phyloP scores from a whole-genome alignment of 192 early-diverging fungal genomes.

The Coemansia sp. region DNA sequence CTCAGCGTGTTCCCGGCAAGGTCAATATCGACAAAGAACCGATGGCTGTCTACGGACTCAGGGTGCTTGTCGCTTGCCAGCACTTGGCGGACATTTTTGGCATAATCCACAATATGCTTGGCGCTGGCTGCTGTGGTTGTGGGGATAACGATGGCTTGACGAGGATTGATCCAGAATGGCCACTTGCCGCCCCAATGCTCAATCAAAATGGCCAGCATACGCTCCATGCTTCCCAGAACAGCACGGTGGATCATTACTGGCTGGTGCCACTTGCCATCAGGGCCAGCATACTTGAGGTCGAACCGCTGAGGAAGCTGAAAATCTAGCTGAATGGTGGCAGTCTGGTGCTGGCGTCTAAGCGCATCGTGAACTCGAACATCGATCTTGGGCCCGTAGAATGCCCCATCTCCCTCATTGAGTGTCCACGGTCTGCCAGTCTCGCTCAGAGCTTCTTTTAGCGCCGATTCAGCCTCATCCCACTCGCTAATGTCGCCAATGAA shows the following conservation, averaged over 20 bases:
- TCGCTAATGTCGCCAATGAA: slow-evolving; percentile 70
- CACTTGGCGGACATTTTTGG: slow-evolving; percentile 52
- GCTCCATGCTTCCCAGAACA: slow-evolving; percentile 84
- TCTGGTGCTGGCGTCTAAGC: slow-evolving; percentile 80
- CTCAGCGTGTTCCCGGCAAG: slow-evolving; percentile 61
- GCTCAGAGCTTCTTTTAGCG: slow-evolving; percentile 69
- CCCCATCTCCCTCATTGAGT: slow-evolving; percentile 83
- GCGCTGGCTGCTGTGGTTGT: slow-evolving; percentile 41
- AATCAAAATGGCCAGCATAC: slow-evolving; percentile 93
- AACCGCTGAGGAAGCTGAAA: slow-evolving; percentile 91
- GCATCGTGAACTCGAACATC: slow-evolving; percentile 85
- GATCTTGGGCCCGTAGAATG: slow-evolving; percentile 97
- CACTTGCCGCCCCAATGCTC: slow-evolving; percentile 89
- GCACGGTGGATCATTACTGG: slow-evolving; percentile 97
- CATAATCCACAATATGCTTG: slow-evolving; percentile 65
- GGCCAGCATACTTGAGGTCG: slow-evolving; percentile 68
- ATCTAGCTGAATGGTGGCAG: slow-evolving; percentile 93
- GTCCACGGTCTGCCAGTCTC: slow-evolving; percentile 61
- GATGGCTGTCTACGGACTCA: slow-evolving; percentile 55
- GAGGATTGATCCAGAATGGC: slow-evolving; percentile 94
- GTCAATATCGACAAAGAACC: slow-evolving; percentile 82
- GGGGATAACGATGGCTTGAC: slow-evolving; percentile 86
- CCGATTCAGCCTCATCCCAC: slow-evolving; percentile 78
- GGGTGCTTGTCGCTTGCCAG: slow-evolving; percentile 39
- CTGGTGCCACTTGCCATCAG: slow-evolving; percentile 60